A percentile compares a stretch with the other conserved stretches of the same genome.
Evolutionary conservation across 1,284 basidiomycete genomes (phyloP).

Genomic region (Sutorius eximius): DNA sequence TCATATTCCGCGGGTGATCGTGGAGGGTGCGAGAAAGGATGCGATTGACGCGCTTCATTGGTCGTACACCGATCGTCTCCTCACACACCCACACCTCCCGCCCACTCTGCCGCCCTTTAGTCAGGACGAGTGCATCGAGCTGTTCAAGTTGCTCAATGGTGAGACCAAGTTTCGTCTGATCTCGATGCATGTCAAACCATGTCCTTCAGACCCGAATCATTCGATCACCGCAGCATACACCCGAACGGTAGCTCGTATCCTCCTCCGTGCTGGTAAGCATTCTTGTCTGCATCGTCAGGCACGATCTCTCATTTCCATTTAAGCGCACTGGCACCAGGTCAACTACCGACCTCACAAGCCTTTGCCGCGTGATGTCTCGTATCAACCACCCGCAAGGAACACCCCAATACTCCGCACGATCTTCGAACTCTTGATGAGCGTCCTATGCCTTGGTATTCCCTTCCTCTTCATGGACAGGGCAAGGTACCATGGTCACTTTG

Average conservation of each 20-base stretch:
- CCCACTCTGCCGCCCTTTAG: conserved; percentile 61
- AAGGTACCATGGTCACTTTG: conserved; percentile 44
- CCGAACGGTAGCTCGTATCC: conserved; percentile 63
- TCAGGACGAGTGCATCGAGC: conserved; percentile 71
- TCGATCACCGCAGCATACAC: conserved; percentile 56
- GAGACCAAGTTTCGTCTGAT: conserved; percentile 25
- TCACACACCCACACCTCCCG: conserved; percentile 49
- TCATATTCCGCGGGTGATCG: conserved; percentile 50
- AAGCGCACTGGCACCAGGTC: conserved; percentile 71
- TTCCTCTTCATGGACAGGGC: conserved; percentile 63
- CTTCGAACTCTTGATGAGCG: conserved; percentile 57
- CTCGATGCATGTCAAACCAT: conserved; percentile 12
- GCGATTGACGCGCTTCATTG: conserved; percentile 72
- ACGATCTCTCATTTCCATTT: conserved; percentile 5
- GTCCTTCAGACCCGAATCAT: conserved; percentile 33
- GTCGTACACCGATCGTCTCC: conserved; percentile 72
- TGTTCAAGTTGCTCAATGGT: conserved; percentile 60
- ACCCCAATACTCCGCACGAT: conserved; percentile 49
- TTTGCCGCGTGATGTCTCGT: conserved; percentile 51
- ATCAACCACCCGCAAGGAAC: conserved; percentile 31
- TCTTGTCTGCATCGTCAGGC: background rate
- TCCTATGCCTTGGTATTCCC: conserved; percentile 70
- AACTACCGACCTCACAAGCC: conserved; percentile 64
- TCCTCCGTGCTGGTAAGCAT: conserved; percentile 62
- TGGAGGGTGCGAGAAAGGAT: conserved; percentile 51